A percentile compares a stretch with the other conserved stretches of the same genome.
Conservation (phyloP, 345 rosid genomes). For the Rhodamnia argentea region DNA sequence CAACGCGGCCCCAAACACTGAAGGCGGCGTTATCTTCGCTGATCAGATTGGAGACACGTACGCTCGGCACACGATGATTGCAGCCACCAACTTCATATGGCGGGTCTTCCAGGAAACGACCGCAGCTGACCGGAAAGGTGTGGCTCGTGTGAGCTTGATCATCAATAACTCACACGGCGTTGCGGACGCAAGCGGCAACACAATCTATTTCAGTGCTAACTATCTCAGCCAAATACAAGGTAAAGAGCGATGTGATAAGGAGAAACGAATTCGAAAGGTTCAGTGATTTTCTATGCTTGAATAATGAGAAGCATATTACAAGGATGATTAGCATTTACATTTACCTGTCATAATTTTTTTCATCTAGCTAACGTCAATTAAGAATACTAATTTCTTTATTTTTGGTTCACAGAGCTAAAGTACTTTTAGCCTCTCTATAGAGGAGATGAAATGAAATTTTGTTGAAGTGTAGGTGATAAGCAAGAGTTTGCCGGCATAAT, state of each 20-base stretch:
- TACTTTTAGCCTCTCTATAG: background rate
- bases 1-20: constrained; percentile 12
- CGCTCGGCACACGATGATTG: constrained; percentile 11
- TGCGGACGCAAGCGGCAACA: constrained; percentile 7
- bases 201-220: constrained; percentile 26
- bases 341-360: background rate
- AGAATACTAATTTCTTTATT: background rate
- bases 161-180: constrained; percentile 16
- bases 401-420: background rate
- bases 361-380: background rate
- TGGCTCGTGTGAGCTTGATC: constrained; percentile 11
- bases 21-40: constrained; percentile 19
- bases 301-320: background rate
- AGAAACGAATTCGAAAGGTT: background rate
- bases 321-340: background rate
- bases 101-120: constrained; percentile 15
- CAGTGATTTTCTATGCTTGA: background rate
- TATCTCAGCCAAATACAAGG: constrained; percentile 20
- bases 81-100: constrained; percentile 34
- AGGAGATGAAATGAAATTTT: background rate
- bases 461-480: background rate
- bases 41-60: constrained; percentile 15
- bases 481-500: constrained; percentile 44
- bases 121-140: constrained; percentile 12
- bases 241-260: constrained; percentile 1